Percentiles rank a stretch among this genome's conserved stretches.
Evolutionary conservation across 805 yeast species (phyloP).

Genomic region (Brettanomyces anomalus): DNA sequence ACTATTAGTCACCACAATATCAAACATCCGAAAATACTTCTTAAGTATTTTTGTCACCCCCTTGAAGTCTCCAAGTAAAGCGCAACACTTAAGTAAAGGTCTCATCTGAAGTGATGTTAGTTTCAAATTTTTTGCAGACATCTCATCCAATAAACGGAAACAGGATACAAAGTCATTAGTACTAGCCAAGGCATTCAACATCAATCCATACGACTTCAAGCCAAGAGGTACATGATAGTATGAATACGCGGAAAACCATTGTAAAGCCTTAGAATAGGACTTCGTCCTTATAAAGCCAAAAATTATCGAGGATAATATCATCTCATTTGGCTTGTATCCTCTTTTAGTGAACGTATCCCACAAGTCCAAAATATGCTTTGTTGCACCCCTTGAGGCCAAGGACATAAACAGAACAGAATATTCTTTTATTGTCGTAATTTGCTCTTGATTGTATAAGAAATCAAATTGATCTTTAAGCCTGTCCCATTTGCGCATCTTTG

Average conservation of each 20-base stretch:
- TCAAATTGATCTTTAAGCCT: slow-evolving; percentile 49
- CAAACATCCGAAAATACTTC: slow-evolving; percentile 17
- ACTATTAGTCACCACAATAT: slow-evolving; percentile 7
- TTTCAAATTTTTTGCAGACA: slow-evolving; percentile 7
- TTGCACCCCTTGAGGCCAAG: slow-evolving; percentile 43
- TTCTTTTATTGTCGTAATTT: slow-evolving; percentile 41
- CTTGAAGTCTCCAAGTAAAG: slow-evolving; percentile 17
- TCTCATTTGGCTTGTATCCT: slow-evolving; percentile 37
- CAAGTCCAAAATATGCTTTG: slow-evolving; percentile 28
- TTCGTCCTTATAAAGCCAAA: slow-evolving; percentile 29
- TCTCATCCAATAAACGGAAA: slow-evolving; percentile 24
- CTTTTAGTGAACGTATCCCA: slow-evolving; percentile 40
- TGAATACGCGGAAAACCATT: slow-evolving; percentile 28
- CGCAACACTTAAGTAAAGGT: slow-evolving; percentile 14
- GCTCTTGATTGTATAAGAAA: slow-evolving; percentile 42
- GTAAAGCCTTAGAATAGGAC: slow-evolving; percentile 28
- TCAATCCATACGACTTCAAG: slow-evolving; percentile 23
- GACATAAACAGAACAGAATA: slow-evolving; percentile 56
- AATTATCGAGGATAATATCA: slow-evolving; percentile 37
- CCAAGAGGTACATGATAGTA: slow-evolving; percentile 22
- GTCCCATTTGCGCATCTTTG: slow-evolving; percentile 33
- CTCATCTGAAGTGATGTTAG: slow-evolving; percentile 9
- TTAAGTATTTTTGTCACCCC: slow-evolving; percentile 15
- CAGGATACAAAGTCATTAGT: slow-evolving; percentile 28
- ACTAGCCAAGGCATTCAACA: slow-evolving; percentile 29